Base-by-base conservation (phyloP, 768 basidiomycete genomes). In the Mycena olivaceomarginata region DNA sequence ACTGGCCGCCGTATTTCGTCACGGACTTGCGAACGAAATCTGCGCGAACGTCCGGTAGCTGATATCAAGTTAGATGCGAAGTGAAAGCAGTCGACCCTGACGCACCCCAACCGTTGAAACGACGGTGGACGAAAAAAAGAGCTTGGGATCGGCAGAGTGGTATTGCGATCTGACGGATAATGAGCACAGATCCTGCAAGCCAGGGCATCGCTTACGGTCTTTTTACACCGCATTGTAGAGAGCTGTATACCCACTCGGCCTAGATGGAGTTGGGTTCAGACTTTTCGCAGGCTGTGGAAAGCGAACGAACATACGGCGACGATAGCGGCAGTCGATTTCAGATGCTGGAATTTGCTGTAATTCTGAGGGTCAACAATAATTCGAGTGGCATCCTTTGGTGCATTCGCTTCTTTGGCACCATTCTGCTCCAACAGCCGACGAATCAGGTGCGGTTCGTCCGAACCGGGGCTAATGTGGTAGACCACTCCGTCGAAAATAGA, bases 161-260 rank as follows among this genome's bases (percentile, higher is more conserved):
- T 25, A 25, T 25, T 25, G 43, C 11, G 68, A 59, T 45, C 68
- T 70, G 25, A 37, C 39, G 56, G 12, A 59, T 39, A 2, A n/a
- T 20, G 16, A 48, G 10, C 39, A 40, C 6, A 1, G 18, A 64
- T 64, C 40, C 46, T 7, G 7, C 11, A 18, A 39, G 25, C 10
- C 53, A 40, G 6, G 6, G 18, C 2, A 67, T 37, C 13, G n/a
- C 67, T 67, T 37, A 67, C 67, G 67, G 67, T 15, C n/a, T 16
- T 22, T 67, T 67, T 4, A 53, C 37, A 4, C 48, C 48, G 39
- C 45, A n/a, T 53, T 53, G 53, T 1, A 53, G 25, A 13, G 67
- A 67, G 37, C 67, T 67, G 67, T 51, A 67, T 10, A 67, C 67
- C 67, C 67, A 67, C 51, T 67, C 67, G 1, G 67, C 31, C 67